Conservation (phyloP, 768 basidiomycete species). For the Lactifluus piperatus region DNA sequence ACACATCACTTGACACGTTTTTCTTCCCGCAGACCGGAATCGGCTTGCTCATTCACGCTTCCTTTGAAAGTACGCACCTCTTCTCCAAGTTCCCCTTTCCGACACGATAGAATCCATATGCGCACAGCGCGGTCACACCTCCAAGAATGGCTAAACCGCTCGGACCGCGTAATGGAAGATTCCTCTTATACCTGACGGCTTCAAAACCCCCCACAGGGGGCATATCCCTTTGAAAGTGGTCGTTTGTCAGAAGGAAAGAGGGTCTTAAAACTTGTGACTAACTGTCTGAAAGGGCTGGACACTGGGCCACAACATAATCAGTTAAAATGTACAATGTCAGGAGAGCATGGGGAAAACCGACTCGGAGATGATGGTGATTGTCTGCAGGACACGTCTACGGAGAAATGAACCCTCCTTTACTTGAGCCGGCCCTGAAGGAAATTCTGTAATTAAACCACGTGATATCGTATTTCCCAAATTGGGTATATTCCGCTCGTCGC, state of each 20-base stretch:
- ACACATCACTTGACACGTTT: constrained; percentile 47
- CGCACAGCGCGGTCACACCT: constrained; percentile 78
- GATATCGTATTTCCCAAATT: neutral
- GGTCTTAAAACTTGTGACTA: constrained; percentile 24
- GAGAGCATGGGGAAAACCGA: constrained; percentile 11
- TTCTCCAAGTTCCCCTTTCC: constrained; percentile 88
- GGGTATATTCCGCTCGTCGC: neutral
- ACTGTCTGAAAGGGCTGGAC: constrained; percentile 59
- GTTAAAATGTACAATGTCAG: constrained; percentile 5
- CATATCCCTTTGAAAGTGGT: constrained; percentile 63
- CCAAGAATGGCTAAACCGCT: constrained; percentile 79
- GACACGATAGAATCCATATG: constrained; percentile 86
- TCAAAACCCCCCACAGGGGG: constrained; percentile 93
- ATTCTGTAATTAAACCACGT: constrained; percentile 1
- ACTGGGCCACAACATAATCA: constrained; percentile 29
- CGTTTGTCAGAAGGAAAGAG: constrained; percentile 18
- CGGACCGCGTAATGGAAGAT: constrained; percentile 83
- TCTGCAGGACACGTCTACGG: neutral
- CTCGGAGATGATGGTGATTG: constrained; percentile 7
- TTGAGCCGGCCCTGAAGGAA: neutral
- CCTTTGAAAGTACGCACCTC: constrained; percentile 50
- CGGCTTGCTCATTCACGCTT: constrained; percentile 7
- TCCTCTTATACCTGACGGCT: constrained; percentile 88
- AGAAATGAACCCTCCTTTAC: neutral
- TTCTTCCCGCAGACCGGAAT: constrained; percentile 48